Evolutionary conservation across 345 rosid genomes (phyloP).

Genomic region (Mallotus nudiflorus): DNA sequence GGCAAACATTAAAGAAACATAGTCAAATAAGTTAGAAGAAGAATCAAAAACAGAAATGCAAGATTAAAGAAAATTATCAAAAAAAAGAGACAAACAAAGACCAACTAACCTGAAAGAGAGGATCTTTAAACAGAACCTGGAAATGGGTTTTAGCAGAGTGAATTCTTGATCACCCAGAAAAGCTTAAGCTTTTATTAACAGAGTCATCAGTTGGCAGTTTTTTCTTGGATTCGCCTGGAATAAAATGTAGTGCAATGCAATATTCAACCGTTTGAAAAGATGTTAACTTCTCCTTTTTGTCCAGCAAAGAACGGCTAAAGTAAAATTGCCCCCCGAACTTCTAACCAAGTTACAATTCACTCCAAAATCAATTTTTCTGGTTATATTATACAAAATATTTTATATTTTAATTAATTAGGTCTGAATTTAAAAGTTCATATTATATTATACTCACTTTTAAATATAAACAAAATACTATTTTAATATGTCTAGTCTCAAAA

Average conservation of each 20-base stretch:
- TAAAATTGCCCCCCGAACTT: too few species aligned
- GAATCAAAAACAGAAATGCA: background rate
- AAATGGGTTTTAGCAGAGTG: background rate
- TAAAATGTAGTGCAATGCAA: too few species aligned
- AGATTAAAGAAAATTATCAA: background rate
- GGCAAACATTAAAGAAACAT: background rate
- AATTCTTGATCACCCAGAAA: background rate
- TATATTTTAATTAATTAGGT: too few species aligned
- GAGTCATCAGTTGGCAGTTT: background rate
- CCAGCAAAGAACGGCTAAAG: background rate
- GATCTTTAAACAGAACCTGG: conserved; percentile 1
- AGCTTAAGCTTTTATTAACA: background rate
- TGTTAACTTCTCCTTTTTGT: background rate
- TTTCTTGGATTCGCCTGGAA: background rate
- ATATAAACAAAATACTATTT: too few species aligned
- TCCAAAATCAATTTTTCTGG: too few species aligned
- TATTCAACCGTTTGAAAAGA: background rate
- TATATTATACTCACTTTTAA: too few species aligned
- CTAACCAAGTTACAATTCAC: too few species aligned
- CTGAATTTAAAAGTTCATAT: too few species aligned
- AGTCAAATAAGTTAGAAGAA: too few species aligned
- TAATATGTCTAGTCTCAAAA: too few species aligned
- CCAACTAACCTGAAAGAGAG: background rate
- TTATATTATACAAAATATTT: too few species aligned
- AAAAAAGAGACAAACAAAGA: background rate